A percentile compares a stretch with the other conserved stretches of the same genome.
phyloP scores from a whole-genome alignment of 441 rosid species.

The Populus hybrid region DNA sequence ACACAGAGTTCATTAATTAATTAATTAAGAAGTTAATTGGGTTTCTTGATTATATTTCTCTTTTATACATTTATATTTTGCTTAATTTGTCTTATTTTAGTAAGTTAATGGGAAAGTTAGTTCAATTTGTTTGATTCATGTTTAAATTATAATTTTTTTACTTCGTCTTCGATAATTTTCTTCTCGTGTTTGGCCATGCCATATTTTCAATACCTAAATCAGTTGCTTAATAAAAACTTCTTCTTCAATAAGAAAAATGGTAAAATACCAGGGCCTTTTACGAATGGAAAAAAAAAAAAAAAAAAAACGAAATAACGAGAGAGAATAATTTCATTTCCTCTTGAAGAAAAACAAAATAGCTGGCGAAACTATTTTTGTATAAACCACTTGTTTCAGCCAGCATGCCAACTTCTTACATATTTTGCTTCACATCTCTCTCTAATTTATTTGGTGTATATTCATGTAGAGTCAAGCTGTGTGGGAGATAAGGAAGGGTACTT shows the following conservation, averaged over 20 bases:
- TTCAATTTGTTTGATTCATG: too few species aligned
- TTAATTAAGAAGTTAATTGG: too few species aligned
- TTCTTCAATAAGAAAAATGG: too few species aligned
- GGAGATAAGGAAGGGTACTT: constrained; percentile 71
- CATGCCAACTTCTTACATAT: neutral
- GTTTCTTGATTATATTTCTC: neutral
- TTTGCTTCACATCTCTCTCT: neutral
- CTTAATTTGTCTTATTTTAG: neutral
- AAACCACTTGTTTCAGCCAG: neutral
- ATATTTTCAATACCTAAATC: neutral
- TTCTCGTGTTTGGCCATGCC: too few species aligned
- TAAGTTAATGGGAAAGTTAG: neutral
- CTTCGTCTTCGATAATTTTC: too few species aligned
- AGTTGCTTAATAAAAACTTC: neutral
- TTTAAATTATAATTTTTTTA: too few species aligned
- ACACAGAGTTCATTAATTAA: too few species aligned
- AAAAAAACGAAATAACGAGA: neutral
- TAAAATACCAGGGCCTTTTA: neutral
- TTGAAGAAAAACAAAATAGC: neutral
- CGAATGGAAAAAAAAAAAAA: neutral
- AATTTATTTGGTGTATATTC: too few species aligned
- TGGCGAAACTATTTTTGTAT: neutral
- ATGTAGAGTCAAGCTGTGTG: constrained; percentile 29
- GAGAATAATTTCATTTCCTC: neutral
- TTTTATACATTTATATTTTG: too few species aligned